Evolutionary conservation across 495 filamentous ascomycete genomes (phyloP).

Genomic region (Pyrenopolyporus hunteri): DNA sequence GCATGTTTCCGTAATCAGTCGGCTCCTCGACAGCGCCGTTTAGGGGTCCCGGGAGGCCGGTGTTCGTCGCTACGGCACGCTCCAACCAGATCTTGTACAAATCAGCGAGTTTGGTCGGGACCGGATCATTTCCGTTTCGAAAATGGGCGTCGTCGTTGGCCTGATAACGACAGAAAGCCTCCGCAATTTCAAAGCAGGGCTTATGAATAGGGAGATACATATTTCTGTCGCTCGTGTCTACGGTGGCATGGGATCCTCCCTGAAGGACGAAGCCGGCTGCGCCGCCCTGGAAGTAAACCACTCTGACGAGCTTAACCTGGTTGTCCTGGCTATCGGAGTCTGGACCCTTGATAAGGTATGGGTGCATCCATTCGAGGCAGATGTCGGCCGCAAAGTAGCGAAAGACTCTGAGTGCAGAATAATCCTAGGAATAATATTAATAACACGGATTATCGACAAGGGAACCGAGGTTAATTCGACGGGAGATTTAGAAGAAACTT

Average conservation of each 20-base stretch:
- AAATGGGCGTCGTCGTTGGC: conserved; percentile 6
- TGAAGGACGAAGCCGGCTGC: not conserved
- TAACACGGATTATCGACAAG: too few species aligned
- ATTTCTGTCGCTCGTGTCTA: conserved; percentile 15
- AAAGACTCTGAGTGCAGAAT: not conserved
- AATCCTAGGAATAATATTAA: conserved; percentile 9
- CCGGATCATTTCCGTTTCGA: not conserved
- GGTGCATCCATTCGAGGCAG: conserved; percentile 19
- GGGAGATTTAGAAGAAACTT: too few species aligned
- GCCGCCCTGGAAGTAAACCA: conserved; percentile 5
- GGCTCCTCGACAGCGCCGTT: not conserved
- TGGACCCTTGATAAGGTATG: conserved; percentile 21
- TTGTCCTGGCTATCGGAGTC: too few species aligned
- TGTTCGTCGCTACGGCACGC: conserved; percentile 11
- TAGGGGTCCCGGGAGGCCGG: not conserved
- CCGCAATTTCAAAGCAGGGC: conserved; percentile 10
- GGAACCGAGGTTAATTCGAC: too few species aligned
- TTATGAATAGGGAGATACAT: conserved; percentile 31
- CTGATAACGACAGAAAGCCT: conserved; percentile 23
- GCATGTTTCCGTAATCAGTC: not conserved
- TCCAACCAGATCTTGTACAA: conserved; percentile 38
- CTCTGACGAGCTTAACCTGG: not conserved
- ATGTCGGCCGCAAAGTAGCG: too few species aligned
- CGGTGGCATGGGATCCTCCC: not conserved
- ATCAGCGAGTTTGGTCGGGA: conserved; percentile 19